Evolutionary conservation across 139 green algal species (phyloP), one percentile per base, ranked within the genome.

Genomic region (Bryopsis sp.): DNA sequence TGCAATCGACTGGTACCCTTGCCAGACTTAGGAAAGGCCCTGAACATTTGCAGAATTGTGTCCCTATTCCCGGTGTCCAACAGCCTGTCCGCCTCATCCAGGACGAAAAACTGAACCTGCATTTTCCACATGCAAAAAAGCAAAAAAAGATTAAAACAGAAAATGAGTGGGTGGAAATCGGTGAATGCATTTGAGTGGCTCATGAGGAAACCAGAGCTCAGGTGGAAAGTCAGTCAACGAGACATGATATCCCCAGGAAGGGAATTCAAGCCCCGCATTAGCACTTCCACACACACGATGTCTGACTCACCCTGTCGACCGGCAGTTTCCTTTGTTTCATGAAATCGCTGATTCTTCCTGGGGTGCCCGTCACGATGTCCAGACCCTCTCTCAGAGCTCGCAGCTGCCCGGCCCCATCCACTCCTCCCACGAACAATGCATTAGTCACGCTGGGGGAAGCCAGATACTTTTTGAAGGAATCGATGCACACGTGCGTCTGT

Each of bases 31-130:
- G 84, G 84, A 47, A 94, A 72, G 19, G 68, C 68, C 1, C 57
- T 54, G 76, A 84, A 92, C 37, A 94, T 72, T 58, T 88, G 84
- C 58, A 83, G 37, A 54, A 93, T 75, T 0, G 79, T 48, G 26
- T 87, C 81, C 37, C 70, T 68, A 65, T 85, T 86, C 67, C 88
- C 85, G 0, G 78, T 79, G 71, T 88, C 75, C 38, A 92, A 64
- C 31, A 95, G 78, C 36, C 87, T 75, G 74, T 95, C 89, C 39
- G 89, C 87, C 72, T 95, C 89, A 54, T 95, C 89, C 63, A 95
- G 72, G 29, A 95, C 82, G 68, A 92, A 92, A 74, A 91, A 92
- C 29, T 68, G 71, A 26, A 76, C 59, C 76, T 79, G 68, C 3
- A 4, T 19, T n/a, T n/a, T n/a, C n/a, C n/a, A n/a, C n/a, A n/a